Conservation (phyloP, 164 flowering plant genomes). For the Tetrastigma voinierianum region DNA sequence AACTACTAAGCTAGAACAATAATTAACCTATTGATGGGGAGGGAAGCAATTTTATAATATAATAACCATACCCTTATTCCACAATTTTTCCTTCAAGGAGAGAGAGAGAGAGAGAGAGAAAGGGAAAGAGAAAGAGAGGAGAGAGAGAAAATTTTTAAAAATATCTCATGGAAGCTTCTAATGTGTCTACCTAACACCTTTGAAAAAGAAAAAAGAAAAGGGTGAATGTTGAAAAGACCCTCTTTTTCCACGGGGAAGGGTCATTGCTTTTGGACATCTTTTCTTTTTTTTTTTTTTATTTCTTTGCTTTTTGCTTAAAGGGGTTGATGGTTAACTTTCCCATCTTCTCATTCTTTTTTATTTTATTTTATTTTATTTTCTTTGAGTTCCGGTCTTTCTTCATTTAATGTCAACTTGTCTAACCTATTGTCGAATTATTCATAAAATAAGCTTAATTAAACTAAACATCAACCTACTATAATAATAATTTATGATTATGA, state of each 20-base stretch:
- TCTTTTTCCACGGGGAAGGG: slow-evolving; percentile 19
- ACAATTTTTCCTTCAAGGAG: slow-evolving; percentile 4
- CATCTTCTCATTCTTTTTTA: background rate
- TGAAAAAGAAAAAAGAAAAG: slow-evolving; percentile 33
- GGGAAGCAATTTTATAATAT: background rate
- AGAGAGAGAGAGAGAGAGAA: background rate
- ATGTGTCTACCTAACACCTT: slow-evolving; percentile 63
- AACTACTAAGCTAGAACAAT: slow-evolving; percentile 14
- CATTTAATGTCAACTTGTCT: background rate
- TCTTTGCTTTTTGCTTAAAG: background rate
- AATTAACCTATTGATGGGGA: slow-evolving; percentile 16
- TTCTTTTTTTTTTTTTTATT: slow-evolving; percentile 1
- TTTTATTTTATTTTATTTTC: background rate
- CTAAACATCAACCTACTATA: too few species aligned
- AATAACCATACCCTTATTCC: background rate
- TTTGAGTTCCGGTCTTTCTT: background rate
- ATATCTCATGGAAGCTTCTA: slow-evolving; percentile 59
- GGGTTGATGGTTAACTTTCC: background rate
- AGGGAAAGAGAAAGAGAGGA: background rate
- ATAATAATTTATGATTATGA: background rate
- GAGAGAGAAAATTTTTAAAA: slow-evolving; percentile 7
- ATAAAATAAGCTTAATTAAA: background rate
- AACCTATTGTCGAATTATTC: background rate
- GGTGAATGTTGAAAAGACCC: slow-evolving; percentile 31
- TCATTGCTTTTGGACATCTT: slow-evolving; percentile 12